Conservation (phyloP, 2,329 filamentous ascomycete genomes). For the Amauroascus niger region DNA sequence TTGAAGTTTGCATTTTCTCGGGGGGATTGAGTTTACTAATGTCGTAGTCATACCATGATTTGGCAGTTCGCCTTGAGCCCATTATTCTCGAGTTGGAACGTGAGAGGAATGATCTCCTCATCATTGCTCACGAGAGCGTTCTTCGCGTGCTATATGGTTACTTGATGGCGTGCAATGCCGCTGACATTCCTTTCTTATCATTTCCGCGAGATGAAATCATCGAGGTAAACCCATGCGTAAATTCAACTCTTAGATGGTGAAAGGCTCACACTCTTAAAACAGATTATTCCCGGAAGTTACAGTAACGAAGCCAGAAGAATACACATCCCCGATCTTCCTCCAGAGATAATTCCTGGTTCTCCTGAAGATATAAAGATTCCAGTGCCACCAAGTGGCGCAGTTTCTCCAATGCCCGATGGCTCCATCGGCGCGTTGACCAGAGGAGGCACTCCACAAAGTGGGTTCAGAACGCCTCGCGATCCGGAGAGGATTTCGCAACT, state of each 20-base stretch:
- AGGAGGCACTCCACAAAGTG: slow-evolving; percentile 37
- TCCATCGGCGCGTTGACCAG: slow-evolving; percentile 33
- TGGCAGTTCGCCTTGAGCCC: slow-evolving; percentile 93
- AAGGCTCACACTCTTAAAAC: slow-evolving; percentile 3
- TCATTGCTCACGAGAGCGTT: slow-evolving; percentile 97
- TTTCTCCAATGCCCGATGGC: slow-evolving; percentile 37
- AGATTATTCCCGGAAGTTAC: slow-evolving; percentile 93
- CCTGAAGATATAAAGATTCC: slow-evolving; percentile 75
- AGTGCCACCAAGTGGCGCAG: slow-evolving; percentile 50
- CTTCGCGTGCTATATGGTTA: slow-evolving; percentile 93
- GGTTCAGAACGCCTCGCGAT: slow-evolving; percentile 35
- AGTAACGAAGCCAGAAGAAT: slow-evolving; percentile 92
- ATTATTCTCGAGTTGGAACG: slow-evolving; percentile 96
- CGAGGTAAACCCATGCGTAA: slow-evolving; percentile 48
- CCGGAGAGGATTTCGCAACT: slow-evolving; percentile 37
- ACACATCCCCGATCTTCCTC: slow-evolving; percentile 61
- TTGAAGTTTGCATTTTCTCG: background rate
- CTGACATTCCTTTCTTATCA: slow-evolving; percentile 82
- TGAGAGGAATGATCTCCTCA: slow-evolving; percentile 93
- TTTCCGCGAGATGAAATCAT: slow-evolving; percentile 97
- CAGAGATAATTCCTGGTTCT: slow-evolving; percentile 61
- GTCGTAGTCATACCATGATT: slow-evolving; percentile 82
- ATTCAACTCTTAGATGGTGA: background rate
- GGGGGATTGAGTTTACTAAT: background rate
- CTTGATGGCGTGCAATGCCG: slow-evolving; percentile 94